Base-by-base conservation (phyloP, 495 filamentous ascomycete species). In the Lasiosphaeris hirsuta region DNA sequence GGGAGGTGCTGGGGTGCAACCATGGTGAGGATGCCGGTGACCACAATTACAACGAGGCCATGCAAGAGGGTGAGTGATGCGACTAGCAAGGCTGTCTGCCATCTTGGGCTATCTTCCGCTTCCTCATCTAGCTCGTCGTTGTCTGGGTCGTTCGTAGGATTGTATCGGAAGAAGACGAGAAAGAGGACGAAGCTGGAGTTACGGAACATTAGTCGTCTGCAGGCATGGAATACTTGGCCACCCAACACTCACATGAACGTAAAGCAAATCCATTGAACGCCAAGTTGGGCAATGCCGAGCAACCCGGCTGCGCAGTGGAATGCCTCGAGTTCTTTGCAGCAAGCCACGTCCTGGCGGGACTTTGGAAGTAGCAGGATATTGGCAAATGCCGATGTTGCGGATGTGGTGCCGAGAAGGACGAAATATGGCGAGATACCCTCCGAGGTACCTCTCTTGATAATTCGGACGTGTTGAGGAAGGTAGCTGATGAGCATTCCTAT, bases 401-500 rank as follows among this genome's bases (percentile, higher is more conserved):
- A 93, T 2, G 91, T 96, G 15, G 87, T 87, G 47, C 95, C 94
- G 19, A 98, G 86, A 14, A 97, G 84, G 56, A 98, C 83, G 64
- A 96, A 98, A 65, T 90, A 90, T 3, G 94, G 93, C 33, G 90
- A 96, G 51, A 98, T 93, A 45, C 94, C 94, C 73, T 92, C 90
- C n/a, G 95, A 96, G 44, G 89, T 92, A 48, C 87, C 84, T 36
- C 91, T 84, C 41, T 80, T 72, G 61, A 96, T 89, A 75, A 98
- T 97, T 57, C 92, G 90, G 69, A 86, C 78, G 71, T 97, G 94
- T 70, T 98, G 94, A 1, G 94, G 95, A 30, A 96, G 83, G 72
- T 98, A 98, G 57, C 93, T 97, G 57, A 93, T 69, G 53, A 97
- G 76, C 70, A 98, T 95, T 46, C 95, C 94, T 63, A 96, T 65